Base-by-base conservation (phyloP, 2,329 filamentous ascomycete genomes). In the Aspergillus ochraceoroseus region DNA sequence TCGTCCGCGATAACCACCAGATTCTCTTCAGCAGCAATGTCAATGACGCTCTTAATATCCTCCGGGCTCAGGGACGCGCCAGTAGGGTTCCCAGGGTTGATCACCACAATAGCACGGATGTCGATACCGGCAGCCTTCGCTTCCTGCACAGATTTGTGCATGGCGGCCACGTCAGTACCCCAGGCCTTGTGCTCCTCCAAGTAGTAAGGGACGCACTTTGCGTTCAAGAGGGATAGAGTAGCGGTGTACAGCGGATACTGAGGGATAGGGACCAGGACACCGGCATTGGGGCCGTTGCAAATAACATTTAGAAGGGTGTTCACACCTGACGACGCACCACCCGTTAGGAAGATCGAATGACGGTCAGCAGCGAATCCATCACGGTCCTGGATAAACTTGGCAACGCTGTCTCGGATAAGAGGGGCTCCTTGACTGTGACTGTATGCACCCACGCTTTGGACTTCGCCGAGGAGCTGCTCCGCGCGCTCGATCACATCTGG, bases 191-290 rank as follows among this genome's bases (percentile, higher is more conserved):
- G 70, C 71, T 98, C 92, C 54, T 96, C 85, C 34, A 98, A 80
- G 68, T 87, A 85, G 73, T 98, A 98, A 25, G 92, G 90, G 18
- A 98, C 92, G 60, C 83, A 86, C 42, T 77, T 80, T 38, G 90
- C 87, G 65, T 95, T 79, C 46, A 96, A 77, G 32, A 98, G 71
- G 37, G 88, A 74, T 48, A 98, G 78, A 1, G 89, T 92, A 17
- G 92, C 92, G 6, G 90, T 96, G 72, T 98, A 98, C 33, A 98
- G 82, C 15, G 92, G 92, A 67, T 98, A 98, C 68, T 98, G 92
- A 5, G 92, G 92, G 55, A 98, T 96, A 15, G 90, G 92, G 13
- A 96, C 83, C 47, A 98, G 80, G 41, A 98, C 79, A 46, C 92
- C 92, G 4, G 84, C 84, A 45, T 84, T 75, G 35, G 82, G 79